These are phyloP conservation scores for Nitzschia sp. DNA, from an alignment of 108 stramenopile genomes.

Conservation along the genomic window DNA sequence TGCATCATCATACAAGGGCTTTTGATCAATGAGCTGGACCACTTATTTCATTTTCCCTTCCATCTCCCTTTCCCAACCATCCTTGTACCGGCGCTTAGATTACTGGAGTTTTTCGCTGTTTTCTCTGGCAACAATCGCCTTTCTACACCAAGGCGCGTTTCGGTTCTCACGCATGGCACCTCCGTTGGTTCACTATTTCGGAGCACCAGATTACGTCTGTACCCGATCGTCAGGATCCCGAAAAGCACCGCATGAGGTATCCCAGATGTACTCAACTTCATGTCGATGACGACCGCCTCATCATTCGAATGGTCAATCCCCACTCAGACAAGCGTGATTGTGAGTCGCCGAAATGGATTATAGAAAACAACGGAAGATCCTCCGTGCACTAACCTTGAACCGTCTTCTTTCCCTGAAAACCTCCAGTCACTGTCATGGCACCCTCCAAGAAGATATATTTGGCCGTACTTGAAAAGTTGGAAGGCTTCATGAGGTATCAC, in stretches of 20 bases:
- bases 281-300: slow-evolving; percentile 54
- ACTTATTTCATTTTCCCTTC: not conserved
- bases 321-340: slow-evolving; percentile 35
- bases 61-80: too few relatives aligned
- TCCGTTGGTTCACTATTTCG: slow-evolving; percentile 72
- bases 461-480: slow-evolving; percentile 45
- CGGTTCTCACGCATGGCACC: slow-evolving; percentile 58
- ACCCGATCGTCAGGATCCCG: slow-evolving; percentile 44
- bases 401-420: not conserved
- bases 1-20: not conserved
- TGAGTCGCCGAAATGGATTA: slow-evolving; percentile 14
- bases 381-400: too few relatives aligned
- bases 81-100: not conserved
- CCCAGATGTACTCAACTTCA: slow-evolving; percentile 57
- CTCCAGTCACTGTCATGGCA: slow-evolving; percentile 46
- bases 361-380: not conserved
- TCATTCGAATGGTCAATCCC: slow-evolving; percentile 59
- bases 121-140: slow-evolving; percentile 63
- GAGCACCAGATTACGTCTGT: slow-evolving; percentile 51
- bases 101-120: slow-evolving; percentile 32
- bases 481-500: slow-evolving; percentile 37
- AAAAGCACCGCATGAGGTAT: slow-evolving; percentile 50
- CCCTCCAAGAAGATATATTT: slow-evolving; percentile 54
- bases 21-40: not conserved
- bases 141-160: slow-evolving; percentile 70